Evolutionary conservation across 805 yeast species (phyloP), one percentile per base, ranked within the genome.

Genomic region (Jamesozyma spencerorum): DNA sequence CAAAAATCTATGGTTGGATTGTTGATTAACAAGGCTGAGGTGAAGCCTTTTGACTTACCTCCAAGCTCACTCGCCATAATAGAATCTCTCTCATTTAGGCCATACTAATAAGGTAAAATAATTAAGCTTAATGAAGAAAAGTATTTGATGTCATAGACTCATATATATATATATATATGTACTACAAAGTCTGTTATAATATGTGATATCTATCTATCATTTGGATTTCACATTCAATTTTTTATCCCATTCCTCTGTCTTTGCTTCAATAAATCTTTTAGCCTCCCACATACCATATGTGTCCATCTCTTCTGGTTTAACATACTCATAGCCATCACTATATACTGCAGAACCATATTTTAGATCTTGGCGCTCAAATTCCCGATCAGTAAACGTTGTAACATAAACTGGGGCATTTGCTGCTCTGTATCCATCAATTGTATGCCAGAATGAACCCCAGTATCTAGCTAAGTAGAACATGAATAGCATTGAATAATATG

Each of bases 381-480:
- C 51, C 27, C 28, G 35, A 39, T 73, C 70, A 0, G 77, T 75
- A 28, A 69, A 47, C 4, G 69, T 54, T 1, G 83, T 78, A 10
- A 79, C 82, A 60, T 72, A 78, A 2, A 85, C 70, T 1, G 92
- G 85, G 1, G 97, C 85, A 54, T 82, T 82, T 6, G 97, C 95
- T 11, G 94, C 97, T 7, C 68, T 77, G 62, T 87, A 85, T 1
- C 97, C 95, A 27, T 80, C 72, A 34, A 92, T 82, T 48, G 83
- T 85, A 58, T 90, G 95, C 79, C 90, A 83, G 12, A 81, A 81
- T 4, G 94, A 81, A 2, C 97, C 97, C 27, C 77, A 57, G 47
- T 70, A 68, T 47, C 97, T 73, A 6, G 95, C 94, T 4, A 87
- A 30, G 59, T 85, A 85, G 56, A 92, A 92, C 58, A 88, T 66